Evolutionary conservation across 208 protist genomes (phyloP).

Genomic region (Blechomonas ayalai): DNA sequence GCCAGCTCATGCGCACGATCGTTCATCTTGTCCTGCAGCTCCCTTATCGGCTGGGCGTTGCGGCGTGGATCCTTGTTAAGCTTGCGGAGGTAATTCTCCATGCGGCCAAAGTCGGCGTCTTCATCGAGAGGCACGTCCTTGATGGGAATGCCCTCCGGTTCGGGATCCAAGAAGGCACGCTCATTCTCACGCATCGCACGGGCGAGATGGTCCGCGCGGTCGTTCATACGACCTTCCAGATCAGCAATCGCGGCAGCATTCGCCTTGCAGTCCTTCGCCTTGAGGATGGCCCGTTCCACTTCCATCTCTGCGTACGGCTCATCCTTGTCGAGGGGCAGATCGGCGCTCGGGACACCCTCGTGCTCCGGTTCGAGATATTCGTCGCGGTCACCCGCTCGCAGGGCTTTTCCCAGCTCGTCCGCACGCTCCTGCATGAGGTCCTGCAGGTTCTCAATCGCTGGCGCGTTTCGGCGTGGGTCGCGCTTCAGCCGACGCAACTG

Average conservation of each 20-base stretch:
- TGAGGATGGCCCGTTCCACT: conserved; percentile 14
- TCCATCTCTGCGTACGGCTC: conserved; percentile 13
- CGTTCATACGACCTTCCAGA: conserved; percentile 18
- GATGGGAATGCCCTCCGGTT: conserved; percentile 38
- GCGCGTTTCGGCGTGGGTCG: conserved; percentile 37
- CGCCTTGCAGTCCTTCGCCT: conserved; percentile 6
- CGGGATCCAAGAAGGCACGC: conserved; percentile 28
- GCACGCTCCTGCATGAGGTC: conserved; percentile 31
- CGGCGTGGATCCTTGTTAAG: conserved; percentile 16
- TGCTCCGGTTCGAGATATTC: conserved; percentile 27
- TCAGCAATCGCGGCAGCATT: conserved; percentile 4
- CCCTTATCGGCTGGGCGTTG: conserved; percentile 17
- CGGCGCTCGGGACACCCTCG: conserved; percentile 13
- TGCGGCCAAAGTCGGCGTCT: conserved; percentile 29
- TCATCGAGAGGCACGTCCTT: conserved; percentile 17
- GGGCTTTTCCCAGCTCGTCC: conserved; percentile 30
- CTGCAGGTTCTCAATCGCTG: conserved; percentile 9
- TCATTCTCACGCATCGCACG: conserved; percentile 27
- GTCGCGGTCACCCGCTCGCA: conserved; percentile 11
- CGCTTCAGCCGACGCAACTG: conserved; percentile 19
- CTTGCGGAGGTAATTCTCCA: conserved; percentile 37
- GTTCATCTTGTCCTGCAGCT: conserved; percentile 55
- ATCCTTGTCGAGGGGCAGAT: conserved; percentile 23
- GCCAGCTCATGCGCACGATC: conserved; percentile 67
- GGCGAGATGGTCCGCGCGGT: conserved; percentile 41